Percentiles rank a stretch among this genome's conserved stretches.
These are phyloP conservation scores for Apiospora hydei DNA, from an alignment of 2,329 filamentous ascomycete genomes.

Conservation along the genomic window DNA sequence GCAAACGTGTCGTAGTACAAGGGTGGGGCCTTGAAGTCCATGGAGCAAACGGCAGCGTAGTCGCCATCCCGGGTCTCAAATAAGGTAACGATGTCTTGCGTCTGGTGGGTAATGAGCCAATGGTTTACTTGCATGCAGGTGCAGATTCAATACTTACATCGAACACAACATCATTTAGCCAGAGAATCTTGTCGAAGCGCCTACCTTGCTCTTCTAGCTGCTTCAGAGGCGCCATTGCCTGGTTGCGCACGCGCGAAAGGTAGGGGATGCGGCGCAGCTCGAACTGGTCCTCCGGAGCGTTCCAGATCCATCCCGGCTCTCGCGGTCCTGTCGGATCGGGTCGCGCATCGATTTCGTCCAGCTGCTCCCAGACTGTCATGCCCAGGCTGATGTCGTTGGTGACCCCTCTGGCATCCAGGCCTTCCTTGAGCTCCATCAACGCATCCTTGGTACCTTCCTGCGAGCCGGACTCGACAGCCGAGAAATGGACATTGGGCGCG, in stretches of 20 bases:
- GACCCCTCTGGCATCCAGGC: conserved; percentile 59
- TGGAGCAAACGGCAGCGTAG: conserved; percentile 66
- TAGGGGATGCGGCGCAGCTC: conserved; percentile 73
- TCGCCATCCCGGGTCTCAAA: conserved; percentile 60
- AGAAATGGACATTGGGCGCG: conserved; percentile 68
- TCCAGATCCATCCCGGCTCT: conserved; percentile 67
- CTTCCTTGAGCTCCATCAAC: conserved; percentile 61
- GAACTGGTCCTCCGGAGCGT: conserved; percentile 56
- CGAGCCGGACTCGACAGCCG: conserved; percentile 72
- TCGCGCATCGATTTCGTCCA: conserved; percentile 58
- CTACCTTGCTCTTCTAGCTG: conserved; percentile 56
- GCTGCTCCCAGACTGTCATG: conserved; percentile 59
- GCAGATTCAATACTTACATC: conserved; percentile 45
- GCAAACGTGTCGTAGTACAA: conserved; percentile 69
- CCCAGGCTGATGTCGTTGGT: conserved; percentile 65
- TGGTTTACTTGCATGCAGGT: background rate
- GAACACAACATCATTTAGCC: conserved; percentile 69
- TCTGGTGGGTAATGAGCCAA: conserved; percentile 31
- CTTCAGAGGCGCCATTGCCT: conserved; percentile 64
- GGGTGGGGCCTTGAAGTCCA: conserved; percentile 63
- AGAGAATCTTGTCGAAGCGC: conserved; percentile 63
- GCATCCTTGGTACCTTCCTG: conserved; percentile 72
- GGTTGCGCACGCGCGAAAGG: conserved; percentile 69
- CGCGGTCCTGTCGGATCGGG: conserved; percentile 41
- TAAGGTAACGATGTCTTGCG: conserved; percentile 58